Percentiles rank a stretch among this genome's conserved stretches.
These are phyloP conservation scores for Chalciporus piperatus DNA, from an alignment of 768 basidiomycete species.

Conservation along the genomic window DNA sequence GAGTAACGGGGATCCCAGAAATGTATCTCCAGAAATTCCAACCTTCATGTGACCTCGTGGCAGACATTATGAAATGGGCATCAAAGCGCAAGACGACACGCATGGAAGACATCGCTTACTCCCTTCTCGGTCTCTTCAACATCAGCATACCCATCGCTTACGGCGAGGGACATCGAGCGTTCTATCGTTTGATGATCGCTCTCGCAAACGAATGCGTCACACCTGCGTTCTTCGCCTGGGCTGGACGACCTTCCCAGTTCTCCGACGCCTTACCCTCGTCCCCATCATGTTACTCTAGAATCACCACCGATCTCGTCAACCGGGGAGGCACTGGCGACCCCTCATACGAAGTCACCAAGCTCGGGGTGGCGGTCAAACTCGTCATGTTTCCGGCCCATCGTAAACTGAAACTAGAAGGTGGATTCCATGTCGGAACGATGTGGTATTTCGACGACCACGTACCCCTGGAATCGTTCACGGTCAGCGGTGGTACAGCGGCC, in stretches of 20 bases:
- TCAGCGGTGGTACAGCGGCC: constrained; percentile 7
- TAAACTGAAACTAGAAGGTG: background rate
- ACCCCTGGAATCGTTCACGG: constrained; percentile 1
- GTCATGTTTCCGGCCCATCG: constrained; percentile 1
- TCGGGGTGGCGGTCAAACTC: too few relatives aligned
- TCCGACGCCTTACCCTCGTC: constrained; percentile 11
- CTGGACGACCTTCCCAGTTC: constrained; percentile 6
- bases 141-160: constrained; percentile 12
- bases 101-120: constrained; percentile 5
- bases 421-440: constrained; percentile 7
- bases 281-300: background rate
- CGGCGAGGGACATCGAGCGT: constrained; percentile 7
- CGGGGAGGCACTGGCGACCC: too few relatives aligned
- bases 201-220: constrained; percentile 8
- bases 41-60: constrained; percentile 5
- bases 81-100: constrained; percentile 9
- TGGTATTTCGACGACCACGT: constrained; percentile 1
- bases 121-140: constrained; percentile 11
- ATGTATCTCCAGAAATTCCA: background rate
- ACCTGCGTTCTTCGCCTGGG: constrained; percentile 13
- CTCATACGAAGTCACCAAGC: too few relatives aligned
- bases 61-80: constrained; percentile 11
- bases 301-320: too few relatives aligned
- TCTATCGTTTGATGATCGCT: constrained; percentile 11
- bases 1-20: constrained; percentile 5